phyloP scores from a whole-genome alignment of 768 basidiomycete genomes.

The Epithele typhae region DNA sequence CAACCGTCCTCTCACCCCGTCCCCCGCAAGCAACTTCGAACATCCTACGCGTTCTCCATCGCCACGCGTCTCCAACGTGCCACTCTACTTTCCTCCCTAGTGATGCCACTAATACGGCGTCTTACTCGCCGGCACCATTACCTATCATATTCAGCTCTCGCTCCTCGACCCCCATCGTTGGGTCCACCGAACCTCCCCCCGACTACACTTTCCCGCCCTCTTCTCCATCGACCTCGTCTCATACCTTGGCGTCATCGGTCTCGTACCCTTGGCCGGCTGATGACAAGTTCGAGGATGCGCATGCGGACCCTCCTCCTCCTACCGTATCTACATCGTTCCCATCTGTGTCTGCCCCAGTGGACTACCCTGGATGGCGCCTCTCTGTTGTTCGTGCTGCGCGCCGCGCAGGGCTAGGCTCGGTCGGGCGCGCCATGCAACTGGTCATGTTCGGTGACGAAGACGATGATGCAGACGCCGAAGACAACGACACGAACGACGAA shows the following conservation, averaged over 20 bases:
- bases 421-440: constrained; percentile 48
- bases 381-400: constrained; percentile 47
- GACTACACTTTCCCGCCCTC: background rate
- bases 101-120: constrained; percentile 9
- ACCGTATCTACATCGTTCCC: no score
- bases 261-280: background rate
- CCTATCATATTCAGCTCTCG: constrained; percentile 19
- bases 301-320: constrained; percentile 1
- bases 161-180: constrained; percentile 6
- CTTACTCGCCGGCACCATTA: constrained; percentile 10
- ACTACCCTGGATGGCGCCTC: constrained; percentile 67
- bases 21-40: constrained; percentile 12
- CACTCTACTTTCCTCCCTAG: constrained; percentile 19
- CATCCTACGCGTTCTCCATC: constrained; percentile 22
- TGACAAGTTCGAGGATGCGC: background rate
- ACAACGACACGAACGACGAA: constrained; percentile 16
- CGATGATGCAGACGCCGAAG: constrained; percentile 1
- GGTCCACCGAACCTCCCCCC: background rate
- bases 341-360: no score
- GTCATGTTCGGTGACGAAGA: constrained; percentile 21
- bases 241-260: no score
- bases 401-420: constrained; percentile 54
- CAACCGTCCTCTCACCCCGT: background rate
- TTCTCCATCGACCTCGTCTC: background rate
- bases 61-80: constrained; percentile 14